Percentiles rank a stretch among this genome's conserved stretches.
phyloP scores from a whole-genome alignment of 2,329 filamentous ascomycete genomes.

The Fusarium oligoseptatum region DNA sequence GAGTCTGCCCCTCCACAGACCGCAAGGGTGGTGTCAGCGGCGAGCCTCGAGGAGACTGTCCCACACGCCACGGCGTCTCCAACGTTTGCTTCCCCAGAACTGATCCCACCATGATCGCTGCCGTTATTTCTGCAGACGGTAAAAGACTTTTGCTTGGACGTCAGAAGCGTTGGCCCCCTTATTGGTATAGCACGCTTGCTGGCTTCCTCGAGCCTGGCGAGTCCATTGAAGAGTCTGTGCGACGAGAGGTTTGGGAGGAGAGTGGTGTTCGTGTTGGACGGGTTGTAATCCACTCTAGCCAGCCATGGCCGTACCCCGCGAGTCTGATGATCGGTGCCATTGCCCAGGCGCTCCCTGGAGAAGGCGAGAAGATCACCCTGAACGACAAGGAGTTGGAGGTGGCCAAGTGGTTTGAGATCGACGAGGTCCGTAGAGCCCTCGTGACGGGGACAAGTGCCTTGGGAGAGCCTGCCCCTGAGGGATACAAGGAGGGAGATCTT shows the following conservation, averaged over 20 bases:
- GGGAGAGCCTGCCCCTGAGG: constrained; percentile 72
- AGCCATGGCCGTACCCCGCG: constrained; percentile 89
- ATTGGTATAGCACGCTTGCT: constrained; percentile 91
- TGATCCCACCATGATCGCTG: constrained; percentile 95
- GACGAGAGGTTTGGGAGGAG: constrained; percentile 89
- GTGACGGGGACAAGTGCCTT: constrained; percentile 73
- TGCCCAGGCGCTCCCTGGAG: constrained; percentile 80
- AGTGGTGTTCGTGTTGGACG: constrained; percentile 81
- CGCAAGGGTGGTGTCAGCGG: constrained; percentile 60
- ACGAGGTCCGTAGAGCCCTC: constrained; percentile 84
- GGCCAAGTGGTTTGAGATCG: constrained; percentile 88
- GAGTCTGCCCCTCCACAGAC: constrained; percentile 81
- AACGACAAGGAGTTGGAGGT: constrained; percentile 93
- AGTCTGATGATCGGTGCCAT: constrained; percentile 91
- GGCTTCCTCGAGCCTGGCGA: constrained; percentile 90
- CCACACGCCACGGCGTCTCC: constrained; percentile 85
- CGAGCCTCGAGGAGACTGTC: constrained; percentile 76
- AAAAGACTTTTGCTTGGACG: constrained; percentile 86
- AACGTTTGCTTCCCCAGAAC: constrained; percentile 94
- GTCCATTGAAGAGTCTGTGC: constrained; percentile 86
- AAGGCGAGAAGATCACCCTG: constrained; percentile 83
- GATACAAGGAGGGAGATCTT: constrained; percentile 82
- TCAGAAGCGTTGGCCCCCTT: constrained; percentile 82
- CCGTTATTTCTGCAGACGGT: constrained; percentile 85
- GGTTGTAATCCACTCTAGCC: constrained; percentile 85